Evolutionary conservation across 768 basidiomycete genomes (phyloP).

Genomic region (Lentinula sp.): DNA sequence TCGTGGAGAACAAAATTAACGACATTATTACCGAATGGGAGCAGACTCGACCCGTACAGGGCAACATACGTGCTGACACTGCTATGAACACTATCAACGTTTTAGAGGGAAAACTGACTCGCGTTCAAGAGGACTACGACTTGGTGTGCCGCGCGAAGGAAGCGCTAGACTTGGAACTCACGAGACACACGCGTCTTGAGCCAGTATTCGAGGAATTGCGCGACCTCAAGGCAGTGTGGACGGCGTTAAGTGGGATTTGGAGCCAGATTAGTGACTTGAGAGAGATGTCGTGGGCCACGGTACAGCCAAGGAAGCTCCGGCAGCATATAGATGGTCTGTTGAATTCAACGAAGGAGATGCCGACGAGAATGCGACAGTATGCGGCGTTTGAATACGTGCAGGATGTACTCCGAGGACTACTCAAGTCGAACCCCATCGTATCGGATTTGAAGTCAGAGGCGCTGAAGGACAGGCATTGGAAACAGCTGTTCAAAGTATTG

Average conservation of each 20-base stretch:
- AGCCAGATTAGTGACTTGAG: slow-evolving; percentile 84
- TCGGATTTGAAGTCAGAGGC: slow-evolving; percentile 96
- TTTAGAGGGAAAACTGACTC: slow-evolving; percentile 86
- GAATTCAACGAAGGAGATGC: slow-evolving; percentile 97
- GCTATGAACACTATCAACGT: slow-evolving; percentile 96
- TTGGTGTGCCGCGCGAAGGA: slow-evolving; percentile 95
- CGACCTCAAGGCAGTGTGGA: slow-evolving; percentile 98
- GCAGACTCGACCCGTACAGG: slow-evolving; percentile 92
- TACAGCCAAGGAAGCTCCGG: slow-evolving; percentile 91
- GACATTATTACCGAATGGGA: slow-evolving; percentile 94
- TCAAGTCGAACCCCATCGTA: slow-evolving; percentile 89
- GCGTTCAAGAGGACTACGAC: slow-evolving; percentile 92
- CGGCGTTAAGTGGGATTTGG: slow-evolving; percentile 96
- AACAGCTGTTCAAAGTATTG: slow-evolving; percentile 89
- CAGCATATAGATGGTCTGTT: slow-evolving; percentile 91
- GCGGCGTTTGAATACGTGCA: slow-evolving; percentile 98
- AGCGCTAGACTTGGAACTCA: slow-evolving; percentile 89
- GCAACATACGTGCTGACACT: slow-evolving; percentile 91
- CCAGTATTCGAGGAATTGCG: slow-evolving; percentile 94
- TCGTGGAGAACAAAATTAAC: slow-evolving; percentile 91
- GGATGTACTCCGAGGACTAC: slow-evolving; percentile 75
- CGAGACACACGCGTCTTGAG: slow-evolving; percentile 83
- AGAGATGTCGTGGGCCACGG: slow-evolving; percentile 85
- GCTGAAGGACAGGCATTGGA: slow-evolving; percentile 97
- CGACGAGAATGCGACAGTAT: slow-evolving; percentile 97